Base-by-base conservation (phyloP, 2,329 filamentous ascomycete genomes). In the Trichoderma lentiforme region DNA sequence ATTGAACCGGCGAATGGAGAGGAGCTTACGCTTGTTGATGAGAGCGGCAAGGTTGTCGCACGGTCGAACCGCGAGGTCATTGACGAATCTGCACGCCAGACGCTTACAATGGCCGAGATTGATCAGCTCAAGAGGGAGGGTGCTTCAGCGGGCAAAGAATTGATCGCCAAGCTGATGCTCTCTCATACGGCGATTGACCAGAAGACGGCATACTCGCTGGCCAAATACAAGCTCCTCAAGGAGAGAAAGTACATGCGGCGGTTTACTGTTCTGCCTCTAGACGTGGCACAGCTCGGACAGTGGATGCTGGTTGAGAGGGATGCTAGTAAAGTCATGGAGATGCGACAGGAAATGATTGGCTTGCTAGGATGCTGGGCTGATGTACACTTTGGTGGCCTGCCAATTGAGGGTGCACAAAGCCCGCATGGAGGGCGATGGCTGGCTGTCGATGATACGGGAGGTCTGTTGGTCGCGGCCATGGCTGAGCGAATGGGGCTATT, bases 141-240 rank as follows among this genome's bases (percentile, higher is more conserved):
- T 12, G 90, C 91, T 4, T 91, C 91, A 6, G 93, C 93, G 0
- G 95, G 95, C 14, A 92, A 93, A 80, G 95, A 97, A 66, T 88
- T 99, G 62, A 96, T 99, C 74, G 91, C 93, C n/a, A 97, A 95
- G 82, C 90, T 99, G 30, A 88, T 99, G 81, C 87, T 94, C 34
- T 96, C 94, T 57, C 96, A 99, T 81, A 91, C 93, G 21, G 93
- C 92, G 1, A 87, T 99, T 57, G 94, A 97, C 76, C 92, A 98
- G 83, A 99, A 99, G 86, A 98, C 96, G 0, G 87, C 90, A 0
- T 99, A 97, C 78, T 97, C 94, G 3, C 85, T 98, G 72, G 95
- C 95, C 57, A 99, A 99, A 81, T 99, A 99, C 82, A 97, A 96
- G 78, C 85, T 98, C 21, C 87, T 97, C 60, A 99, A 99, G 84